Evolutionary conservation across 352 stramenopile species (phyloP).

Genomic region (Phytophthora syringae): DNA sequence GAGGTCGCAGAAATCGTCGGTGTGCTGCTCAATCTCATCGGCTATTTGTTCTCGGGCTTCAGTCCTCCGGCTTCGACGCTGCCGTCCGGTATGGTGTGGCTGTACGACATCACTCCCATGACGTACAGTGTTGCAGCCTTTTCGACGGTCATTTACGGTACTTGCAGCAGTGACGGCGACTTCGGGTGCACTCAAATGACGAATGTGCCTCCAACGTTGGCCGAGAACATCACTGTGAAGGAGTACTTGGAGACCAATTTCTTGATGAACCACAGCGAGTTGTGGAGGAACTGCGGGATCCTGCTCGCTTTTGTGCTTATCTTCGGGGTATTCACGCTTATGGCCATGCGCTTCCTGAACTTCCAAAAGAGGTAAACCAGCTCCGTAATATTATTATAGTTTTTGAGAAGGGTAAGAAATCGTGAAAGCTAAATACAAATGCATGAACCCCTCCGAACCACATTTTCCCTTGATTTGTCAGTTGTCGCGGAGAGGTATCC

Average conservation of each 20-base stretch:
- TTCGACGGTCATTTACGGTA: slow-evolving; percentile 3
- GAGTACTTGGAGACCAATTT: slow-evolving; percentile 39
- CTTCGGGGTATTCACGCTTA: slow-evolving; percentile 26
- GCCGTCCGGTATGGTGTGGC: slow-evolving; percentile 20
- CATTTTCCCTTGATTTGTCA: no score
- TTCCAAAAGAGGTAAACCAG: slow-evolving; percentile 42
- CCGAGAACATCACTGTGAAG: slow-evolving; percentile 36
- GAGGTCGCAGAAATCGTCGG: slow-evolving; percentile 53
- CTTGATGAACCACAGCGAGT: slow-evolving; percentile 44
- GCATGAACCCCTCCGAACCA: no score
- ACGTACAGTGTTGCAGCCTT: background rate
- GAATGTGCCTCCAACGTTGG: slow-evolving; percentile 37
- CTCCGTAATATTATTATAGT: no score
- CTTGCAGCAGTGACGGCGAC: slow-evolving; percentile 30
- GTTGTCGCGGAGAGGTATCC: no score
- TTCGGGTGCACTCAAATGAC: slow-evolving; percentile 39
- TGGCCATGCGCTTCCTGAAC: slow-evolving; percentile 36
- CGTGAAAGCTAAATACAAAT: background rate
- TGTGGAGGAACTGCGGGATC: slow-evolving; percentile 35
- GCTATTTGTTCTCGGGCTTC: slow-evolving; percentile 30
- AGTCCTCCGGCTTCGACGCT: slow-evolving; percentile 17
- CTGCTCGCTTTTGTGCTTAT: slow-evolving; percentile 36
- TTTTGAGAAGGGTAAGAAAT: background rate
- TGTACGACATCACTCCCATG: slow-evolving; percentile 26
- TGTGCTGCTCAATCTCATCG: slow-evolving; percentile 24